A percentile compares a stretch with the other conserved stretches of the same genome.
phyloP scores from a whole-genome alignment of 202 grass and related monocot genomes.

The Schoenoplectus triqueter region DNA sequence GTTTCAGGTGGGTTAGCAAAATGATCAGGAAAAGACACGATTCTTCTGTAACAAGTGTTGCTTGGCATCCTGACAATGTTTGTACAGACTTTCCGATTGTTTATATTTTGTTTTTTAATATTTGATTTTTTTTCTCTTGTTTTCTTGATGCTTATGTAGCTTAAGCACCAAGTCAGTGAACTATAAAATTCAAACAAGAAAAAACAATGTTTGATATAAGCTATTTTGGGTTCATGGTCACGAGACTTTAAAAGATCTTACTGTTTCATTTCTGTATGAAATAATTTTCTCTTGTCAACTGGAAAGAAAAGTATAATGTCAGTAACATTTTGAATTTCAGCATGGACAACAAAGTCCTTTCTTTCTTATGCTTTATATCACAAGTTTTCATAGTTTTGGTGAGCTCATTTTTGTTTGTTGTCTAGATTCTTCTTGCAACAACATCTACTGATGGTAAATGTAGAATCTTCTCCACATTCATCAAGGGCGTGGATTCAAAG shows the following conservation, averaged over 20 bases:
- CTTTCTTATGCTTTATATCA: slow-evolving; percentile 18
- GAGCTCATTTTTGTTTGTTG: slow-evolving; percentile 36
- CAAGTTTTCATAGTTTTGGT: slow-evolving; percentile 16
- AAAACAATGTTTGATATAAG: no score
- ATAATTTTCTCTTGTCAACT: no score
- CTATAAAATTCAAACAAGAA: no score
- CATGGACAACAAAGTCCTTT: slow-evolving; percentile 26
- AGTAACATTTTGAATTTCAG: slow-evolving; percentile 20
- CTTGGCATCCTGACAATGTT: slow-evolving; percentile 99
- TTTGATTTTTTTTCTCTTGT: background rate
- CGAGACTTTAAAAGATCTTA: no score
- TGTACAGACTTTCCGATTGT: slow-evolving; percentile 32
- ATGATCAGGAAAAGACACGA: slow-evolving; percentile 94
- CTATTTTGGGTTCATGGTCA: no score
- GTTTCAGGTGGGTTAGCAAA: slow-evolving; percentile 97
- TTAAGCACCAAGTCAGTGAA: no score
- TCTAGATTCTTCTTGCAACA: slow-evolving; percentile 91
- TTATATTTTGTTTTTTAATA: background rate
- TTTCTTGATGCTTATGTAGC: no score
- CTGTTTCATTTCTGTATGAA: no score
- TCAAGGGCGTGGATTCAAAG: slow-evolving; percentile 82
- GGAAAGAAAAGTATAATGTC: background rate
- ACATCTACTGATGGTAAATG: slow-evolving; percentile 98
- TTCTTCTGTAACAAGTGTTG: slow-evolving; percentile 90
- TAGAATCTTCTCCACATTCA: slow-evolving; percentile 91